Base-by-base conservation (phyloP, 1,139 yeast genomes). In the Hansenula sp. region DNA sequence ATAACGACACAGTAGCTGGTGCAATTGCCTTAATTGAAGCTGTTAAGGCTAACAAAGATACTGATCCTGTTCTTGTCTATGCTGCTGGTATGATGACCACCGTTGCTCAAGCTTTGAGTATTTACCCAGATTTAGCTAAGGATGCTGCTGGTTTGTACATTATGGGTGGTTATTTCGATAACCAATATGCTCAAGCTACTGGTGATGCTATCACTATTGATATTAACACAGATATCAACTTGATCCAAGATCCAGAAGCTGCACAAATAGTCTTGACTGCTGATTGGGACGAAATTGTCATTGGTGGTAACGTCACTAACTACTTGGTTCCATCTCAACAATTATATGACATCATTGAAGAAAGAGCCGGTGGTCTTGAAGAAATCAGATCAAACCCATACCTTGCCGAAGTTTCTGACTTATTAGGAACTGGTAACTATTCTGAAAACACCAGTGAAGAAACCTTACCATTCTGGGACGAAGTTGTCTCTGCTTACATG, bases 181-280 rank as follows among this genome's bases (percentile, higher is more conserved):
- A 51, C 30, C 71, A 67, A 49, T 63, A 58, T 41, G 65, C 63
- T 6, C 63, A 60, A 39, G 65, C 63, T 25, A 55, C 61, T 14
- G 69, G 70, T 27, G 42, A 56, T 27, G 39, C 58, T 29, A 54
- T 54, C 36, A 48, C 50, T 26, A 60, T 60, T 40, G 71, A 68
- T 47, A 56, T 66, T 44, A 62, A 64, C 55, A 65, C 69, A 31
- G 73, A 68, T 48, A 65, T 68, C 51, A 67, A 68, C 51, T 52
- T 68, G 40, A 65, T 66, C 40, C 65, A 65, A 47, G 73, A 68
- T 47, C 72, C 73, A 13, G 72, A 67, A 52, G 71, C 69, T 19
- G 71, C 73, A 24, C 69, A 66, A 49, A 65, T 65, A 19, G 69
- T 61, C 14, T 48, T 68, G 29, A 63, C 70, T 30, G 65, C 70